Base-by-base conservation (phyloP, 2,329 filamentous ascomycete genomes). In the Pseudocercospora eumusae region DNA sequence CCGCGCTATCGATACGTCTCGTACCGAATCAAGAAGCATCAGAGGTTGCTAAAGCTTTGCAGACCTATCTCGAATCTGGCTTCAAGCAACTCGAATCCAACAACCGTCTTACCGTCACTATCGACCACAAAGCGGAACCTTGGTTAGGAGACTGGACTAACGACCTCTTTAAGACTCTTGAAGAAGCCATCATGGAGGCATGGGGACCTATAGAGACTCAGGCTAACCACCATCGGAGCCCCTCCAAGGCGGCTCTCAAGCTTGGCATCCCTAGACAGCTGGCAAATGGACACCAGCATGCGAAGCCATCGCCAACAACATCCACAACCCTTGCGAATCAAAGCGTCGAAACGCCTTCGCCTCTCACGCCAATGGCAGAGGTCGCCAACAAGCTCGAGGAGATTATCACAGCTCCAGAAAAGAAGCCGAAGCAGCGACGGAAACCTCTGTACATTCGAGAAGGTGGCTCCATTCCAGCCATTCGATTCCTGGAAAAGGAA, bases 371-470 rank as follows among this genome's bases (percentile, higher is more conserved):
- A 8, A 33, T 71, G 44, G 52, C 67, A 0, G 71, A 74, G 55
- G 60, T 71, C 4, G 56, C 68, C 7, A 57, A 62, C 49, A 68
- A 62, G 20, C 61, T 72, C 1, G 66, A 66, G 33, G 56, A 66
- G 60, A 71, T 80, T 8, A 74, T 76, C 15, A 77, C 60, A 72
- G 76, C 60, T 75, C 20, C 73, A 74, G 10, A 49, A 31, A 50
- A 21, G 70, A 71, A 54, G 28, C 40, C 53, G 1, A 63, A 59
- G 11, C 63, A 65, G 25, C 65, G 70, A 2, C 66, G 68, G 7
- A 89, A 88, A 69, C 93, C 93, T 0, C 81, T 99, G 3, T 98
- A 96, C 74, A 99, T 99, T 68, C 86, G 95, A 9, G 95, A 99
- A 77, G 95, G 95, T 11, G 95, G 95, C 4, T 96, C 90, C 0